Conservation (phyloP, 148 eudicot genomes). For the Camellia granthamiana region DNA sequence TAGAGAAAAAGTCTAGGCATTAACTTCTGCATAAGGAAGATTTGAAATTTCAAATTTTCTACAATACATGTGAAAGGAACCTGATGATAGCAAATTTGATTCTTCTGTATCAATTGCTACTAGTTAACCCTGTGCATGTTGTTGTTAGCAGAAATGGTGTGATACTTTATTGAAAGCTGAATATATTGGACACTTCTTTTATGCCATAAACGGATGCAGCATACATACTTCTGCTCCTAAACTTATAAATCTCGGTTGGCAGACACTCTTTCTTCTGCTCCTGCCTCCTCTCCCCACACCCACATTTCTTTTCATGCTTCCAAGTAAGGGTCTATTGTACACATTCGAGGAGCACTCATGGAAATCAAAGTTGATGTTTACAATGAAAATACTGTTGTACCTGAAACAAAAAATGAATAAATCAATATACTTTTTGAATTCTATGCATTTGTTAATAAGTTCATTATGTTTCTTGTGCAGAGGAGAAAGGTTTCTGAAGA, state of each 20-base stretch:
- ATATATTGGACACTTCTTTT: neutral
- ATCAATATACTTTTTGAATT: too few relatives aligned
- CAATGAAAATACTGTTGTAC: neutral
- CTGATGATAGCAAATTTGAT: neutral
- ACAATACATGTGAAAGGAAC: too few relatives aligned
- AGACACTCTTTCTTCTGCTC: neutral
- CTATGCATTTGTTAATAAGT: too few relatives aligned
- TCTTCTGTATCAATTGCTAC: neutral
- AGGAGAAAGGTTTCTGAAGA: too few relatives aligned
- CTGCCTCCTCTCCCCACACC: too few relatives aligned
- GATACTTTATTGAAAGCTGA: neutral
- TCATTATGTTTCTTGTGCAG: too few relatives aligned
- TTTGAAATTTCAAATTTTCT: too few relatives aligned
- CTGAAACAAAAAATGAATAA: neutral
- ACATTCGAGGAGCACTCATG: neutral
- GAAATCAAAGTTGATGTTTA: neutral
- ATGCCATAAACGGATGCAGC: neutral
- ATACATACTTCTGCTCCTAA: neutral
- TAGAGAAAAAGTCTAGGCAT: too few relatives aligned
- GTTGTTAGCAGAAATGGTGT: neutral
- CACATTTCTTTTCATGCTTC: neutral
- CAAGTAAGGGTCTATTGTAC: neutral
- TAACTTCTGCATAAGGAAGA: too few relatives aligned
- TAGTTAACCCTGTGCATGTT: neutral
- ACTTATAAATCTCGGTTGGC: neutral